These are phyloP conservation scores for Daldinia childiae DNA, from an alignment of 495 filamentous ascomycete genomes.

Conservation along the genomic window DNA sequence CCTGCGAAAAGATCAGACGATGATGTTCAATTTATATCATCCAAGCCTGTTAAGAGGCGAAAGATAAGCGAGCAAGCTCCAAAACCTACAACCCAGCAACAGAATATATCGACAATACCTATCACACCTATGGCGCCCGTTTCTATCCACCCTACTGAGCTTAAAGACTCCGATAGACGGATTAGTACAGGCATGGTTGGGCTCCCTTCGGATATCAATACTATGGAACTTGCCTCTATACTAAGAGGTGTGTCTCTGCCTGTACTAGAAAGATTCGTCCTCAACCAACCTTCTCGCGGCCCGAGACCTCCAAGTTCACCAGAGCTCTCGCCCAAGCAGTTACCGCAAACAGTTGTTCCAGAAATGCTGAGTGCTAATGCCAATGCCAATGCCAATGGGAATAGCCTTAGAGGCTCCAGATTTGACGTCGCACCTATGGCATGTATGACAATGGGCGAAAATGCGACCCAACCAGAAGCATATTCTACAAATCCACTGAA, in stretches of 20 bases:
- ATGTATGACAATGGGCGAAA: slow-evolving; percentile 13
- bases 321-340: slow-evolving; percentile 48
- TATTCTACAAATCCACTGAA: background rate
- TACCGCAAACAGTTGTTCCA: slow-evolving; percentile 35
- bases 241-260: slow-evolving; percentile 49
- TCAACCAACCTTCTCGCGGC: slow-evolving; percentile 40
- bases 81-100: slow-evolving; percentile 7
- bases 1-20: slow-evolving; percentile 48
- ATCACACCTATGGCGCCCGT: slow-evolving; percentile 4
- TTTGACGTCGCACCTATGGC: slow-evolving; percentile 11
- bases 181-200: slow-evolving; percentile 50
- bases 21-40: slow-evolving; percentile 58
- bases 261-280: slow-evolving; percentile 40
- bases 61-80: slow-evolving; percentile 41
- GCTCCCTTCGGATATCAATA: slow-evolving; percentile 40
- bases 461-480: background rate
- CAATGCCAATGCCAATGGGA: background rate
- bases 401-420: background rate
- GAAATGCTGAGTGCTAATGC: slow-evolving; percentile 1
- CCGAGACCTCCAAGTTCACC: slow-evolving; percentile 40
- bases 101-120: slow-evolving; percentile 6
- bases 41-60: slow-evolving; percentile 53
- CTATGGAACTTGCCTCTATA: slow-evolving; percentile 35
- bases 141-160: slow-evolving; percentile 10
- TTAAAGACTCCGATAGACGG: slow-evolving; percentile 39